These are phyloP conservation scores for Eragrostis curvula DNA, from an alignment of 176 grass and related monocot genomes.

Conservation along the genomic window DNA sequence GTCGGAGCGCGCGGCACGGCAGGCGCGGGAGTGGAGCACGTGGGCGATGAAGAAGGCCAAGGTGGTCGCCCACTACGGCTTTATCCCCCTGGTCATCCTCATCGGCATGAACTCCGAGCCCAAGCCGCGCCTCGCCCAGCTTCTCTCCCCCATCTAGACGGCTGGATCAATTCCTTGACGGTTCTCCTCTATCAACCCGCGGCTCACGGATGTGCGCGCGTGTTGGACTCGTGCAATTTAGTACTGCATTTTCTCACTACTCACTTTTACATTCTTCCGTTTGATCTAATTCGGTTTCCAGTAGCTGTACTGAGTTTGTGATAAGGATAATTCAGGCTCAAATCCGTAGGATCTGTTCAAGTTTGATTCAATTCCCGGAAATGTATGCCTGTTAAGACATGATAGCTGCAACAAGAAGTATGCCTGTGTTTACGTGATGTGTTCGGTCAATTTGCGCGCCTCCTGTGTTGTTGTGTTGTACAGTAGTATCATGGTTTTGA, in stretches of 20 bases:
- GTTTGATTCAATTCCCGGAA: background rate
- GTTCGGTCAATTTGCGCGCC: background rate
- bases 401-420: background rate
- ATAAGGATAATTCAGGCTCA: background rate
- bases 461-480: background rate
- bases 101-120: slow-evolving; percentile 75
- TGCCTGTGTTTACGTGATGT: background rate
- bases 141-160: slow-evolving; percentile 65
- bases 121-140: slow-evolving; percentile 48
- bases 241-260: background rate
- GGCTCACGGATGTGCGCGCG: background rate
- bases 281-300: slow-evolving; percentile 38
- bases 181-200: slow-evolving; percentile 39
- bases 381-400: background rate
- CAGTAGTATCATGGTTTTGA: background rate
- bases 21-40: slow-evolving; percentile 59
- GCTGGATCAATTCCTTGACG: slow-evolving; percentile 28
- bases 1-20: slow-evolving; percentile 23
- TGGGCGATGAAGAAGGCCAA: slow-evolving; percentile 82
- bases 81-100: slow-evolving; percentile 66
- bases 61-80: slow-evolving; percentile 75
- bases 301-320: background rate
- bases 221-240: background rate
- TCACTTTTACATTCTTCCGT: background rate
- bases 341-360: background rate